These are phyloP conservation scores for Quercus alba DNA, from an alignment of 306 rosid genomes.

Conservation along the genomic window DNA sequence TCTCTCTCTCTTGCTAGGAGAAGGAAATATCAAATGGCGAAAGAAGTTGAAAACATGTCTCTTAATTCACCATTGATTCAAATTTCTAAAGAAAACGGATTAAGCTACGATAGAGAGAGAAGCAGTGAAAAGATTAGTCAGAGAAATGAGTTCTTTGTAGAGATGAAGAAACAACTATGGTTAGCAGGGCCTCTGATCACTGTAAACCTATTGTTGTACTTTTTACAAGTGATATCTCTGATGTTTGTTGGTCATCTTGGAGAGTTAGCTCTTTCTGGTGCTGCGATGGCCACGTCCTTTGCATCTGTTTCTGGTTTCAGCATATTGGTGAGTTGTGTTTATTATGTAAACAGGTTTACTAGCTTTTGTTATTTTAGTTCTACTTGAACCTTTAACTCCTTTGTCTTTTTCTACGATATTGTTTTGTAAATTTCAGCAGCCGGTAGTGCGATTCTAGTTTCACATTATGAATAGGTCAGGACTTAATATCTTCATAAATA, in stretches of 20 bases:
- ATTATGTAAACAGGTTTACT: neutral
- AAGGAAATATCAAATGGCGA: conserved; percentile 26
- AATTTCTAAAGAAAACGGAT: conserved; percentile 21
- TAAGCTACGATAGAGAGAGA: neutral
- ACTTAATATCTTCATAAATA: no score
- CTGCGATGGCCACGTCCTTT: conserved; percentile 70
- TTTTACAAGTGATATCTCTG: conserved; percentile 56
- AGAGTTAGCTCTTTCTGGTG: conserved; percentile 43
- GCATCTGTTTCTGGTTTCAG: conserved; percentile 70
- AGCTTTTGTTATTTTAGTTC: neutral
- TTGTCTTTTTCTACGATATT: no score
- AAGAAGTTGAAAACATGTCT: conserved; percentile 30
- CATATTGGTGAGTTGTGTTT: conserved; percentile 48
- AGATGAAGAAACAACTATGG: conserved; percentile 73
- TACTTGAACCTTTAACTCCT: no score
- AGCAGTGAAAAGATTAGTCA: neutral
- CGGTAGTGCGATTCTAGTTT: no score
- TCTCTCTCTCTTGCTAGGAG: neutral
- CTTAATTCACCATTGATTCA: conserved; percentile 40
- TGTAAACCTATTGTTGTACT: conserved; percentile 44
- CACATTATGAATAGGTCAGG: no score
- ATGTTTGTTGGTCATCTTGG: conserved; percentile 86
- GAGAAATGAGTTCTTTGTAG: conserved; percentile 30
- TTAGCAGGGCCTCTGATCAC: conserved; percentile 66
- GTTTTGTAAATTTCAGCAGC: no score